These are phyloP conservation scores for Prunus mume DNA, from an alignment of 306 rosid genomes.

Conservation along the genomic window DNA sequence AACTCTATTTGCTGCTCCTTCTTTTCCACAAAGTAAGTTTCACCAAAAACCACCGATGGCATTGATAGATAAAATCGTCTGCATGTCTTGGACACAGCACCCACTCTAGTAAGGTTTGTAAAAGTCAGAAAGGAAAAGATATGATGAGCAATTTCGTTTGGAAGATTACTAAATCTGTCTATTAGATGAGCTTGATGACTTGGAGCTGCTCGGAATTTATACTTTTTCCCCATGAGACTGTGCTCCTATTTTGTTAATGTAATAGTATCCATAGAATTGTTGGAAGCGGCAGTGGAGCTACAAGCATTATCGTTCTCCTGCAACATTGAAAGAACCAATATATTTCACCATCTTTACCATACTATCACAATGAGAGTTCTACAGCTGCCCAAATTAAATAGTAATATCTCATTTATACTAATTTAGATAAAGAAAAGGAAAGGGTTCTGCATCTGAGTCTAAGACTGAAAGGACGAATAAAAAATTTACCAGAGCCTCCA, in stretches of 20 bases:
- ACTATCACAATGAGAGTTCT: background rate
- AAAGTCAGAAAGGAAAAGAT: background rate
- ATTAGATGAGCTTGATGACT: background rate
- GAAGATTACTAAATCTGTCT: background rate
- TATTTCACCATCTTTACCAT: background rate
- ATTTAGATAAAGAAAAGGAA: background rate
- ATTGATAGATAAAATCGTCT: background rate
- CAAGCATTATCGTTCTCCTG: background rate
- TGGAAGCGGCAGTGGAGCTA: background rate
- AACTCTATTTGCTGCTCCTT: background rate
- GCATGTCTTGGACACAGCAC: background rate
- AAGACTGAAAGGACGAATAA: too few species aligned
- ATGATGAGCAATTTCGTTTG: background rate
- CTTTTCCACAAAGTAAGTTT: background rate
- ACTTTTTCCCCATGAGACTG: background rate
- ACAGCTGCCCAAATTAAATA: background rate
- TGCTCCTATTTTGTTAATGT: background rate
- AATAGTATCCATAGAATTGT: background rate
- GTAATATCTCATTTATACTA: background rate
- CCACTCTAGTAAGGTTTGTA: background rate
- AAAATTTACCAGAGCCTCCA: background rate
- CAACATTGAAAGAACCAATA: background rate
- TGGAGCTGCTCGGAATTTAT: background rate
- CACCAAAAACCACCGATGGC: background rate
- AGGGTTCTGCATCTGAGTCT: background rate